phyloP scores from a whole-genome alignment of 257 asterid species.

The Lantana camara region DNA sequence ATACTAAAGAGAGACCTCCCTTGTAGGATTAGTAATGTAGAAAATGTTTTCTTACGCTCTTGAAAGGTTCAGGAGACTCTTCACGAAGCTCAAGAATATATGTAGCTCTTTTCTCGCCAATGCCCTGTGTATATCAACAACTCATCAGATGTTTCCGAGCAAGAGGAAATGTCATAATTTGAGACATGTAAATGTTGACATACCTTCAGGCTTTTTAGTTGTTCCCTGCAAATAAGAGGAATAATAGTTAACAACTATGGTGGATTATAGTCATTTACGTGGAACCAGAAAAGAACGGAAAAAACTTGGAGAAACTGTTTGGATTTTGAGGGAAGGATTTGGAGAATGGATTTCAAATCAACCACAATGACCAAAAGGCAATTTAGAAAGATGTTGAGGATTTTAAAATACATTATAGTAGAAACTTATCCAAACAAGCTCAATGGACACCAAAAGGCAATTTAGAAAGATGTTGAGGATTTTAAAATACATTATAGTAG shows the following conservation, averaged over 20 bases:
- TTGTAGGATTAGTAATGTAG: background rate
- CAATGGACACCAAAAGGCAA: no score
- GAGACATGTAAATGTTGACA: constrained; percentile 1
- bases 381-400: no score
- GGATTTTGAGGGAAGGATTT: no score
- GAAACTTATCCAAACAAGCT: no score
- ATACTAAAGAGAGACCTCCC: background rate
- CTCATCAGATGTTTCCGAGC: background rate
- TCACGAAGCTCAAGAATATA: constrained; percentile 76
- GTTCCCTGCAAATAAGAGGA: constrained; percentile 56
- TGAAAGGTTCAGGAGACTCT: constrained; percentile 79
- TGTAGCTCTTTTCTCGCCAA: constrained; percentile 84
- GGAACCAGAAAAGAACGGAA: no score
- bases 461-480: no score
- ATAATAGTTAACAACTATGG: background rate
- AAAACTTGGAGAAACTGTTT: no score
- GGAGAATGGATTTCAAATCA: no score
- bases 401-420: no score
- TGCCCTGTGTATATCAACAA: constrained; percentile 51
- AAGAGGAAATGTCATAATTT: background rate
- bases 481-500: no score
- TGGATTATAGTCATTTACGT: no score
- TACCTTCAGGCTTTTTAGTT: constrained; percentile 71
- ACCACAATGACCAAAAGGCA: no score
- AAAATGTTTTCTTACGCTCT: constrained; percentile 49